Evolutionary conservation across 2,329 filamentous ascomycete genomes (phyloP).

Genomic region (Dothideomycetidae sp.): DNA sequence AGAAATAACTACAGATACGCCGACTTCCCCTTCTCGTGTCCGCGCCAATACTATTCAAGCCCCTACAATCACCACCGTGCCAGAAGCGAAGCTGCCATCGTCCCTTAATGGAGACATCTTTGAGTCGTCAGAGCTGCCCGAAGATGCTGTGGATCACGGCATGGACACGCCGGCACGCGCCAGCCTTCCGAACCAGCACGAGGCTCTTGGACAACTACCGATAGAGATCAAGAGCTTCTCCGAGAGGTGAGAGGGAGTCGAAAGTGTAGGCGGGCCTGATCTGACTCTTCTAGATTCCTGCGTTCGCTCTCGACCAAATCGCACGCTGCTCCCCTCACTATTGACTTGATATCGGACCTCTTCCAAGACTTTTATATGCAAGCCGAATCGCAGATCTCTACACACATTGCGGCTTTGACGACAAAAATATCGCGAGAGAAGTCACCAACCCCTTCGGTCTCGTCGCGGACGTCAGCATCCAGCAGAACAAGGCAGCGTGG

Average conservation of each 20-base stretch:
- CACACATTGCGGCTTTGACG: conserved; percentile 69
- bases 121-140: conserved; percentile 20
- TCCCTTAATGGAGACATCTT: conserved; percentile 26
- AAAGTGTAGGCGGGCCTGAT: background rate
- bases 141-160: conserved; percentile 8
- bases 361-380: conserved; percentile 90
- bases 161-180: conserved; percentile 11
- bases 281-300: conserved; percentile 52
- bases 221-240: conserved; percentile 85
- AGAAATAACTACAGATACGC: conserved; percentile 24
- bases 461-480: conserved; percentile 38
- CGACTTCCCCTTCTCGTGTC: conserved; percentile 22
- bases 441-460: conserved; percentile 43
- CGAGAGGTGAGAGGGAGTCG: conserved; percentile 50
- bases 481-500: conserved; percentile 31
- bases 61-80: conserved; percentile 28
- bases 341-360: conserved; percentile 67
- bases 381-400: conserved; percentile 68
- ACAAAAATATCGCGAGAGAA: conserved; percentile 57
- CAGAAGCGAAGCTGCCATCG: conserved; percentile 28
- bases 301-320: conserved; percentile 79
- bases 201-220: conserved; percentile 76
- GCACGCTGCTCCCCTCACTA: conserved; percentile 66
- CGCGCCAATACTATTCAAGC: conserved; percentile 35
- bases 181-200: conserved; percentile 20